A percentile compares a stretch with the other conserved stretches of the same genome.
Evolutionary conservation across 495 filamentous ascomycete genomes (phyloP).

Genomic region (Trichoderma virens): DNA sequence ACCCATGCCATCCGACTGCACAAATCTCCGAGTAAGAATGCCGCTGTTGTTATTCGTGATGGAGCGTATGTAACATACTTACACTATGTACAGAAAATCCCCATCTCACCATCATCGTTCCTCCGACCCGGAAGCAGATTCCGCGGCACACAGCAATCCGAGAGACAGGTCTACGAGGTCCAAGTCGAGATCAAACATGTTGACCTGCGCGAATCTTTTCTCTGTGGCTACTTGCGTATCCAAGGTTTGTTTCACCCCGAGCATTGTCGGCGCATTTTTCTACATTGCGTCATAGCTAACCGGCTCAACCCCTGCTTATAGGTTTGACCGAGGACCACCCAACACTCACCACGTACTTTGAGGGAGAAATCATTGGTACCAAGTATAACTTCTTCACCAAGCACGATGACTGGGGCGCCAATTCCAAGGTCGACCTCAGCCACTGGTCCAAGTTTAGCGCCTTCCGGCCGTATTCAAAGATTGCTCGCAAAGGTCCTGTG

Average conservation of each 20-base stretch:
- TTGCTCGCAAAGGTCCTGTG: constrained; percentile 52
- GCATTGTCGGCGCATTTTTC: not conserved
- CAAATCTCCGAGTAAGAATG: constrained; percentile 53
- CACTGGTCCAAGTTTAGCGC: constrained; percentile 91
- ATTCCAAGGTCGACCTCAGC: constrained; percentile 82
- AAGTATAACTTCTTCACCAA: constrained; percentile 91
- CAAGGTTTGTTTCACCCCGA: constrained; percentile 60
- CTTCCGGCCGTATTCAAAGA: constrained; percentile 71
- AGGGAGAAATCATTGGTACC: constrained; percentile 94
- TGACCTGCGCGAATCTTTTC: constrained; percentile 86
- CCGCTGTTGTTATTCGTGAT: not conserved
- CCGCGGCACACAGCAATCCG: constrained; percentile 82
- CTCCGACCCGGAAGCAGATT: constrained; percentile 85
- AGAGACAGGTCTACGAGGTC: constrained; percentile 85
- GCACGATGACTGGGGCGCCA: constrained; percentile 85
- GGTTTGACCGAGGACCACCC: constrained; percentile 93
- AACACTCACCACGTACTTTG: constrained; percentile 94
- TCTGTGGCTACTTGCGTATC: constrained; percentile 93
- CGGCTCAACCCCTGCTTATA: constrained; percentile 28
- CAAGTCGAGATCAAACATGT: constrained; percentile 97
- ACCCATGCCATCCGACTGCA: constrained; percentile 57
- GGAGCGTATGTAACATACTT: not conserved
- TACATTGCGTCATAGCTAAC: constrained; percentile 4
- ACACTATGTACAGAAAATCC: constrained; percentile 42
- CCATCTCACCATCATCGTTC: constrained; percentile 66